phyloP scores from a whole-genome alignment of 331 rosid genomes.

The Spiraea crenata region DNA sequence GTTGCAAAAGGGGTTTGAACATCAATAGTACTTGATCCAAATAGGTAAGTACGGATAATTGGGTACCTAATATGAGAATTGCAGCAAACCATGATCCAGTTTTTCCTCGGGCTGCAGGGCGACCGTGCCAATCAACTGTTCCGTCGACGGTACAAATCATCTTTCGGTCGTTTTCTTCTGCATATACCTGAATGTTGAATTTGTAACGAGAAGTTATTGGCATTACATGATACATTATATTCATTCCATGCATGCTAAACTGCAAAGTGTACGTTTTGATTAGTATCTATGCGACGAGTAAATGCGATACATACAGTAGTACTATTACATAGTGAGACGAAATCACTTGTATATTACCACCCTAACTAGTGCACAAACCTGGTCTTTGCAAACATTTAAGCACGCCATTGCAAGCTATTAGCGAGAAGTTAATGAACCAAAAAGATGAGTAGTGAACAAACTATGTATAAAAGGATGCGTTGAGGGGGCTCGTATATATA shows the following conservation, averaged over 20 bases:
- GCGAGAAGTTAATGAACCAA: background rate
- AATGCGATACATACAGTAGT: too few species aligned
- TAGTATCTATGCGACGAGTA: too few species aligned
- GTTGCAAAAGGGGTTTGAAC: too few species aligned
- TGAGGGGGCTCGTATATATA: slow-evolving; percentile 6
- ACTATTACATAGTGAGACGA: too few species aligned
- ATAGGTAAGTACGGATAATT: background rate
- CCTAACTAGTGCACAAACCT: slow-evolving; percentile 26
- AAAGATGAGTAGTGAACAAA: background rate
- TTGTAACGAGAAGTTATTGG: background rate
- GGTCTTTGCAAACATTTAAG: slow-evolving; percentile 18
- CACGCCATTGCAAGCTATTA: slow-evolving; percentile 31
- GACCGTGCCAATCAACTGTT: slow-evolving; percentile 53
- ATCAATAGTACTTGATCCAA: too few species aligned
- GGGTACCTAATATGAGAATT: slow-evolving; percentile 56
- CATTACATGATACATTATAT: background rate
- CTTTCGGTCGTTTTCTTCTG: slow-evolving; percentile 20
- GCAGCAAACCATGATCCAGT: slow-evolving; percentile 64
- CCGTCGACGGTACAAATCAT: slow-evolving; percentile 47
- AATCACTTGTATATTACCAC: too few species aligned
- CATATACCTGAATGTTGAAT: slow-evolving; percentile 22
- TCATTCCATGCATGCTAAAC: too few species aligned
- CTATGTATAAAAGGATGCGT: too few species aligned
- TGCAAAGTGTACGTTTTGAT: too few species aligned
- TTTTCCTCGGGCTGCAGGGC: slow-evolving; percentile 44